Base-by-base conservation (phyloP, 345 rosid species). In the Diplotaxis tenuifolia region DNA sequence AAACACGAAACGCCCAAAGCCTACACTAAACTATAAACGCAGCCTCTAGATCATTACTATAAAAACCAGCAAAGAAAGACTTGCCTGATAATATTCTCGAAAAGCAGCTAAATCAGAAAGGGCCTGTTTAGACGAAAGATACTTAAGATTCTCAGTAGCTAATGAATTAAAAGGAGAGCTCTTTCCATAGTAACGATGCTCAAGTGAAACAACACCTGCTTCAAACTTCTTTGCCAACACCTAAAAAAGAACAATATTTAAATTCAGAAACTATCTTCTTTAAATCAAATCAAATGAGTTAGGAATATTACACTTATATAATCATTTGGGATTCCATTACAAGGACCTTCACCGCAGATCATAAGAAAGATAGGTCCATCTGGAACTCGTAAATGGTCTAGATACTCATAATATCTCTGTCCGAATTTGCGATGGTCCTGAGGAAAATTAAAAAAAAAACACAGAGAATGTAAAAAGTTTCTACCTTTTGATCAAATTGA, bases 181-280 rank as follows among this genome's bases (percentile, higher is more conserved):
- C 81, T 90, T 89, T 57, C 97, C 97, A 67, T 94, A 94, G 75
- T 95, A 95, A 40, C 97, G 97, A 79, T 95, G 99, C 85, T 95
- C 96, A 8, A 95, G 90, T 7, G 99, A 82, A 78, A 95, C 96
- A 25, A 91, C 85, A 63, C 96, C 97, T 7, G 99, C 99, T 72
- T 96, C 97, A 77, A 91, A 95, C 85, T 95, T 95, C 85, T 95
- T 91, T 1, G 97, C 96, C 84, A 95, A 78, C 75, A 91, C 89
- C 99, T 90, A 74, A 54, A 28, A 12, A 36, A 34, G 7, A 32
- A 50, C 73, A 65, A 42, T 49, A 50, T 62, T 42, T 5, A 34
- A 9, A 34, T 32, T 5, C 16, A 40, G 2, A 40, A 40, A 40
- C 49, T n/a, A 42, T n/a, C 50, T 6, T 42, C 50, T 42, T 42